phyloP scores from a whole-genome alignment of 352 stramenopile genomes.

The Pythium inflatum region DNA sequence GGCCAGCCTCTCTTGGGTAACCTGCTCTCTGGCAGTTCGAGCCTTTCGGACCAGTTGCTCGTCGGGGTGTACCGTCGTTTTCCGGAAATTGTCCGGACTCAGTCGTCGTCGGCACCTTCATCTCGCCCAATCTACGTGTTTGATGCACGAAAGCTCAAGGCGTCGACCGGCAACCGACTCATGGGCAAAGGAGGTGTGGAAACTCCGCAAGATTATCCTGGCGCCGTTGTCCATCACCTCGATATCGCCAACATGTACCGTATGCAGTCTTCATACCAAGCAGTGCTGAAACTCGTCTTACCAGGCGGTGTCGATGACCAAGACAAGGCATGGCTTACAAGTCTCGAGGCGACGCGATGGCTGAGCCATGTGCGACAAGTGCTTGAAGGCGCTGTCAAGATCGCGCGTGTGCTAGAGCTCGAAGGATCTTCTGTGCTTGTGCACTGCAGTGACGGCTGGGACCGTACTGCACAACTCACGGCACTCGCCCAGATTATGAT shows the following conservation, averaged over 20 bases:
- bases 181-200: conserved; percentile 93
- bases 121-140: conserved; percentile 89
- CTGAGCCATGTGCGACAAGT: conserved; percentile 85
- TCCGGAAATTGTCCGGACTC: conserved; percentile 82
- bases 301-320: conserved; percentile 65
- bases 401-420: conserved; percentile 84
- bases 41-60: conserved; percentile 76
- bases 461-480: conserved; percentile 81
- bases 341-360: conserved; percentile 80
- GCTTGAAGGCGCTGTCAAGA: conserved; percentile 79
- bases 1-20: conserved; percentile 82
- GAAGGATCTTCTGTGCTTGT: conserved; percentile 86
- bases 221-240: conserved; percentile 80
- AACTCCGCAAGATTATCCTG: conserved; percentile 78
- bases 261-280: conserved; percentile 83
- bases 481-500: conserved; percentile 87
- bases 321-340: conserved; percentile 71
- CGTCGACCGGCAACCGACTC: conserved; percentile 87
- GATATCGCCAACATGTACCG: conserved; percentile 95
- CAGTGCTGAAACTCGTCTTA: conserved; percentile 73
- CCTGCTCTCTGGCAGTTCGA: conserved; percentile 70
- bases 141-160: conserved; percentile 89
- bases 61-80: conserved; percentile 74
- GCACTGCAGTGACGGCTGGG: conserved; percentile 90
- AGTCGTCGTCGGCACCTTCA: conserved; percentile 62